Evolutionary conservation across 345 rosid species (phyloP).

Genomic region (Eucalyptus lansdowneana): DNA sequence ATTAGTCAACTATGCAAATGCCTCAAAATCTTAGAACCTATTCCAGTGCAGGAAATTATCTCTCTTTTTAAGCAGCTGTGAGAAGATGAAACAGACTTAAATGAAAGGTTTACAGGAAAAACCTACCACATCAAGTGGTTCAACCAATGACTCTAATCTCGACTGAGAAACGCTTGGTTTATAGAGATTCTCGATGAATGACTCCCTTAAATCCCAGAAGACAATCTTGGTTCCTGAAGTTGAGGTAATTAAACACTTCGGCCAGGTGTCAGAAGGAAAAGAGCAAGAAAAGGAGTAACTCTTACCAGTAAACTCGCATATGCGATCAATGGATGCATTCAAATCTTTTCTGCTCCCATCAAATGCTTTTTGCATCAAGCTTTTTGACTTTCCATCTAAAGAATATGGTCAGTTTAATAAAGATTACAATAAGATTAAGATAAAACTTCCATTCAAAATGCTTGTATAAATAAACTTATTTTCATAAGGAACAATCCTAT

Average conservation of each 20-base stretch:
- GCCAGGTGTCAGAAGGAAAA: neutral
- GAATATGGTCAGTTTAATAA: slow-evolving; percentile 1
- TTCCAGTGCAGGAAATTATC: neutral
- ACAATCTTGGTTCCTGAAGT: slow-evolving; percentile 83
- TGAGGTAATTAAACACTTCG: neutral
- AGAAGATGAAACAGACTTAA: neutral
- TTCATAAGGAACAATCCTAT: neutral
- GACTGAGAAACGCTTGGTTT: slow-evolving; percentile 66
- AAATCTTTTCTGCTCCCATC: slow-evolving; percentile 86
- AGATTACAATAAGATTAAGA: neutral
- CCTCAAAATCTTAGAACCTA: neutral
- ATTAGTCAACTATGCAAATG: neutral
- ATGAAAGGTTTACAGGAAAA: neutral
- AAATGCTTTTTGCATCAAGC: slow-evolving; percentile 65
- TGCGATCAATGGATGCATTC: slow-evolving; percentile 79
- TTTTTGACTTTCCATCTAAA: slow-evolving; percentile 55
- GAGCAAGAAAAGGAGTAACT: neutral
- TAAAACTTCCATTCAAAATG: neutral
- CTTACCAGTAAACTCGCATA: slow-evolving; percentile 84
- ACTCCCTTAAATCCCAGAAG: slow-evolving; percentile 86
- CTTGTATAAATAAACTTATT: neutral
- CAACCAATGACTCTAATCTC: slow-evolving; percentile 73
- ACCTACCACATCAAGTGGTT: slow-evolving; percentile 72
- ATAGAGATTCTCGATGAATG: slow-evolving; percentile 72
- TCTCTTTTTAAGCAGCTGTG: neutral